Evolutionary conservation across 2,329 filamentous ascomycete genomes (phyloP), one percentile per base, ranked within the genome.

Genomic region (Thelonectria discophora): DNA sequence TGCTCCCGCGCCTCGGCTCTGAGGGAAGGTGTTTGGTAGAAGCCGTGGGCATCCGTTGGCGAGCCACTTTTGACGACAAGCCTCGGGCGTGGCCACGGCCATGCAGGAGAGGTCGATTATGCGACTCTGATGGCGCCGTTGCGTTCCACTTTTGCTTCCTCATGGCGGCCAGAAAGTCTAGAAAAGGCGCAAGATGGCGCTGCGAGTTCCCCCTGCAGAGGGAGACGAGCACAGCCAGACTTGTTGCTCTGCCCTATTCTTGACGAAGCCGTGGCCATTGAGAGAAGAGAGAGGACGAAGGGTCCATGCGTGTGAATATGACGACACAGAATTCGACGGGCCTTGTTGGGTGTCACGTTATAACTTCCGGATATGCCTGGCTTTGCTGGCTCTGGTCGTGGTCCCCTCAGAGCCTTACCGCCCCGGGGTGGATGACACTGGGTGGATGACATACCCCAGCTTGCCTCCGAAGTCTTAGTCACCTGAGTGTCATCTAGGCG

Each of bases 41-140:
- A 52, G 51, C 52, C 54, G 39, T 21, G 46, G 58, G 30, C 53
- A 53, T 56, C 52, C 48, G 47, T 52, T 46, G 58, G 18, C 20
- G 42, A 55, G 53, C 37, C 18, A 51, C 40, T 51, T 51, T 18
- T 42, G 53, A 53, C 32, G 42, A 56, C 34, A 40, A 51, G 51
- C 50, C 49, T 58, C 43, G 53, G 57, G 18, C 52, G 51, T 50
- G 55, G 45, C 37, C 45, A 55, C 62, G 46, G 58, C 55, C 47
- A 65, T 70, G 68, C 65, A 69, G 68, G 69, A 71, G 67, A 71
- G 62, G 62, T 68, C 56, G 65, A 71, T 69, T 71, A 60, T 71
- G 67, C 57, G 58, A 70, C 64, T 55, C 55, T 20, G 53, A 62
- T 59, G 51, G 47, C 56, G 48, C 27, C 30, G 47, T 13, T 15